A percentile compares a stretch with the other conserved stretches of the same genome.
Evolutionary conservation across 2,329 filamentous ascomycete species (phyloP).

Genomic region (Diaporthe batatas): DNA sequence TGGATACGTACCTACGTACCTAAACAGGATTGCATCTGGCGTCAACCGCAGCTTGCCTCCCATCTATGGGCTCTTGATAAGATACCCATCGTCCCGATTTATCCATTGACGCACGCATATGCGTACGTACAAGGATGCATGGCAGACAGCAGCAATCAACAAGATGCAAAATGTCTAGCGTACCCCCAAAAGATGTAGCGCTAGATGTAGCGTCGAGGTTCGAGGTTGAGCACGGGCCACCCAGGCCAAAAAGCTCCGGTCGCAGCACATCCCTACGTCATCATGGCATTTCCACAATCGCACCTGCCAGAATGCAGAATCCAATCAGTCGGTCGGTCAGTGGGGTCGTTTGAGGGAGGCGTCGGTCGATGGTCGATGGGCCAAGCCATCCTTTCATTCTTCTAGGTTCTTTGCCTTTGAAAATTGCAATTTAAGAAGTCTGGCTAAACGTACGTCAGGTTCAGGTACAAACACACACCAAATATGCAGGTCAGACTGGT

Average conservation of each 20-base stretch:
- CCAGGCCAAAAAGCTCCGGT: conserved; percentile 22
- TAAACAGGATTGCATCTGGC: too few relatives aligned
- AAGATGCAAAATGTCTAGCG: neutral
- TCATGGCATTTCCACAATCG: conserved; percentile 29
- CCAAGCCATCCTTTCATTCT: neutral
- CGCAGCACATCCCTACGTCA: neutral
- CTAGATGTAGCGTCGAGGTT: neutral
- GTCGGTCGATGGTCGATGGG: neutral
- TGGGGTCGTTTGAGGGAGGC: too few relatives aligned
- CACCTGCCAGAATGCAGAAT: conserved; percentile 1
- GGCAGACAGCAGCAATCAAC: neutral
- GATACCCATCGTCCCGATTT: neutral
- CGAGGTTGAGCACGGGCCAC: conserved; percentile 19
- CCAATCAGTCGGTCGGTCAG: neutral
- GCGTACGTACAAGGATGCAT: too few relatives aligned
- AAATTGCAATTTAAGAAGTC: neutral
- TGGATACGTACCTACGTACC: too few relatives aligned
- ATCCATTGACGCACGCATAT: too few relatives aligned
- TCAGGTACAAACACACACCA: neutral
- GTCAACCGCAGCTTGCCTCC: too few relatives aligned
- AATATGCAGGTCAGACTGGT: neutral
- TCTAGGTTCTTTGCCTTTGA: neutral
- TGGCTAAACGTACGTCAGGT: neutral
- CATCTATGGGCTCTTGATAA: neutral
- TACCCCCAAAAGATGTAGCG: neutral